A percentile compares a stretch with the other conserved stretches of the same genome.
Conservation (phyloP, 2,329 filamentous ascomycete species). For the Tolypocladium tropicale region DNA sequence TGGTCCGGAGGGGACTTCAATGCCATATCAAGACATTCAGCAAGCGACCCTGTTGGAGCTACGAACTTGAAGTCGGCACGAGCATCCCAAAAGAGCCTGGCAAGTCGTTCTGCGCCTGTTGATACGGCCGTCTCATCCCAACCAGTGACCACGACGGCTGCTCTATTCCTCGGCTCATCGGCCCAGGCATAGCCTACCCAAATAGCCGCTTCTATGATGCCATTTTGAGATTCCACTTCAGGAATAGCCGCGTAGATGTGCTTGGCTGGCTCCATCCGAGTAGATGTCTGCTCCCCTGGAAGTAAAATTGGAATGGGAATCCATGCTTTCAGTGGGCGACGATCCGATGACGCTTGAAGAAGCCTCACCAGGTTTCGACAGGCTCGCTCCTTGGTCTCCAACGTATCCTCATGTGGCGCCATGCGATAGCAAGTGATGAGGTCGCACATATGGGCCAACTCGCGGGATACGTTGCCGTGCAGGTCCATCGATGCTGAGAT, state of each 20-base stretch:
- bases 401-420: conserved; percentile 39
- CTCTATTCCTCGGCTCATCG: conserved; percentile 41
- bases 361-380: conserved; percentile 36
- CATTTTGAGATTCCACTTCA: conserved; percentile 25
- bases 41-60: conserved; percentile 36
- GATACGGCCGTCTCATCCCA: conserved; percentile 31
- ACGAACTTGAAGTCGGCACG: conserved; percentile 39
- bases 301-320: conserved; percentile 39
- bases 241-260: conserved; percentile 38
- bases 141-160: conserved; percentile 38
- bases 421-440: conserved; percentile 43
- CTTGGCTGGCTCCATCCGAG: conserved; percentile 39
- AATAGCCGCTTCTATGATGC: conserved; percentile 39
- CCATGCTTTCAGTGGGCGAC: conserved; percentile 40
- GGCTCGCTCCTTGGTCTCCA: conserved; percentile 39
- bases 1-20: conserved; percentile 20
- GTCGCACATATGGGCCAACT: conserved; percentile 37
- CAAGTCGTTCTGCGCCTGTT: conserved; percentile 31
- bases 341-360: conserved; percentile 15
- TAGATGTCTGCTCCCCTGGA: conserved; percentile 45
- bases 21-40: conserved; percentile 35
- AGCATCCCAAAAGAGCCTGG: conserved; percentile 35
- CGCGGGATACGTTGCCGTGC: conserved; percentile 41
- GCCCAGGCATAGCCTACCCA: conserved; percentile 49
- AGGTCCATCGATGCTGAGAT: conserved; percentile 46